Base-by-base conservation (phyloP, 2,329 filamentous ascomycete genomes). In the Zasmidium angulare region DNA sequence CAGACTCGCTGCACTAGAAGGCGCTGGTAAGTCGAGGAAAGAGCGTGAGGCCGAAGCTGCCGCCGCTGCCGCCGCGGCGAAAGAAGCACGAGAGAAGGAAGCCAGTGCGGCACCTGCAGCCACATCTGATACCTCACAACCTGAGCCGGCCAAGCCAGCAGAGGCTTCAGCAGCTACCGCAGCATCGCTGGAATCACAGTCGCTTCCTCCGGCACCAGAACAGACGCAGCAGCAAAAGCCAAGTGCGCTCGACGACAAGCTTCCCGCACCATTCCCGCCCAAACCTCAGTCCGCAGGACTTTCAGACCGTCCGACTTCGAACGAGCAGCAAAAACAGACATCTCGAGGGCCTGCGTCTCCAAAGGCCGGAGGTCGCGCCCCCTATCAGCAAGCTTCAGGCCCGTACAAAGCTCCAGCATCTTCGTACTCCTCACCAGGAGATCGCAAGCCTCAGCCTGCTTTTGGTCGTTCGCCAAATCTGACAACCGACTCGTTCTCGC, bases 351-450 rank as follows among this genome's bases (percentile, higher is more conserved):
- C 65, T 20, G 51, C 66, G 21, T 70, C 68, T 11, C 68, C 68
- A n/a, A 55, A 61, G 53, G 61, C 64, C 21, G 61, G 55, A 53
- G 43, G 60, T 21, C 63, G 68, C 29, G 58, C 61, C 22, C 62
- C 68, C 17, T 68, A 67, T 48, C 66, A 67, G 56, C 66, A 66
- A 52, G 54, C 60, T 17, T 50, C 61, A 2, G 58, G 63, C 20
- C 50, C 58, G 21, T 72, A 69, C 57, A 62, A 66, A 24, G 48
- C 66, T 23, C 62, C 69, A 6, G 55, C 83, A 56, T 80, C 83
- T 14, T 82, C 71, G n/a, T 74, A 71, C 57, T 71, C 72, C 3
- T 72, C 72, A 26, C 72, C 72, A n/a, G 68, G 71, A 17, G 73
- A 75, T 24, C 71, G 71, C 55, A 72, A 73, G 55, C 66, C 65